A percentile compares a stretch with the other conserved stretches of the same genome.
phyloP scores from a whole-genome alignment of 1,284 basidiomycete genomes.

The Apiotrichum laibachii region DNA sequence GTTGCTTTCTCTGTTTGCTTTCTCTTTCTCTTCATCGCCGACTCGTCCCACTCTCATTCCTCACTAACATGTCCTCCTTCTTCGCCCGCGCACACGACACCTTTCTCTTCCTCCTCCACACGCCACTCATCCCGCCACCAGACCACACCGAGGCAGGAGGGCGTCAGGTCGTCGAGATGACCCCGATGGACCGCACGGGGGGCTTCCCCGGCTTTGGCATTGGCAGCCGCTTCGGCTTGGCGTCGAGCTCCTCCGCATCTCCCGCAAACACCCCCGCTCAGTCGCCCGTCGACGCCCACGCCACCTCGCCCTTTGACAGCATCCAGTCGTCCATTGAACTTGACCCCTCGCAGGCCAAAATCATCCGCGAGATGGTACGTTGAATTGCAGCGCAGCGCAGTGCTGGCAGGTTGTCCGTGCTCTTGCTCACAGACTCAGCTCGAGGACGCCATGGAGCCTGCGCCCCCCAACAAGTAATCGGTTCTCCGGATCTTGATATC shows the following conservation, averaged over 20 bases:
- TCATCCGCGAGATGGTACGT: constrained; percentile 5
- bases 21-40: not conserved
- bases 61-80: constrained; percentile 3
- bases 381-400: too few relatives aligned
- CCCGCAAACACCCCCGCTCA: not conserved
- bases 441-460: not conserved
- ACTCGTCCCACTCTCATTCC: constrained; percentile 2
- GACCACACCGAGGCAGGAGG: constrained; percentile 21
- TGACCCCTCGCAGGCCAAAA: not conserved
- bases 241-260: constrained; percentile 35
- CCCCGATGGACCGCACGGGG: too few relatives aligned
- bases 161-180: too few relatives aligned
- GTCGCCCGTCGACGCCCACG: not conserved
- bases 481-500: too few relatives aligned
- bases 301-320: not conserved
- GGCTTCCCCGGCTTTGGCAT: too few relatives aligned
- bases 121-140: constrained; percentile 40
- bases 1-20: too few relatives aligned
- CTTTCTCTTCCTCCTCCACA: constrained; percentile 36
- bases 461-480: too few relatives aligned
- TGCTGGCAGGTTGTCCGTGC: not conserved
- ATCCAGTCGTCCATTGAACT: constrained; percentile 5
- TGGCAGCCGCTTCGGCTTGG: not conserved
- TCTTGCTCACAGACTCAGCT: not conserved
- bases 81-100: constrained; percentile 39